Conservation (phyloP, 1,284 basidiomycete genomes). For the Coriolopsis trogii region DNA sequence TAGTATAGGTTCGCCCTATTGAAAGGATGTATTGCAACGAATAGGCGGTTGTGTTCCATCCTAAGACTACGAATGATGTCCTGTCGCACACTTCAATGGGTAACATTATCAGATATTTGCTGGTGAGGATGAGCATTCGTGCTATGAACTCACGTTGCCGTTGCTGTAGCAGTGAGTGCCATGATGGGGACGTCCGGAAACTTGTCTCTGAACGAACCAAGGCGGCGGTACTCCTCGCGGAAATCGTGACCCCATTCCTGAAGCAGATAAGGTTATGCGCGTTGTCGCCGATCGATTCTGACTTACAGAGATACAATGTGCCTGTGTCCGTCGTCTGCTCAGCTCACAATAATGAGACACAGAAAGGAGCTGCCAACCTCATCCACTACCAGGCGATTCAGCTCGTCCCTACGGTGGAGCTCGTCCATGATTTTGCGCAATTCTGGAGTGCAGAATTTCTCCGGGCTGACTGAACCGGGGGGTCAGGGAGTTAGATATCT, state of each 20-base stretch:
- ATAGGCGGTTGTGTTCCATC: constrained; percentile 59
- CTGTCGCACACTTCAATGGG: constrained; percentile 50
- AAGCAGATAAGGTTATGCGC: background rate
- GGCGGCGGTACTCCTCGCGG: constrained; percentile 69
- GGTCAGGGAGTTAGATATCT: background rate
- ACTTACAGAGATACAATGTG: constrained; percentile 83
- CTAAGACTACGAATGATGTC: constrained; percentile 72
- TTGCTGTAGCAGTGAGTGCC: constrained; percentile 82
- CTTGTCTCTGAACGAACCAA: constrained; percentile 70
- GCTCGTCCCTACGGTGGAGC: constrained; percentile 54
- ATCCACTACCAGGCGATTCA: constrained; percentile 79
- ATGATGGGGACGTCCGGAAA: constrained; percentile 82
- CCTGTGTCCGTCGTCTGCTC: constrained; percentile 42
- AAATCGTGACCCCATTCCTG: constrained; percentile 89
- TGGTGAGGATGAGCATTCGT: background rate
- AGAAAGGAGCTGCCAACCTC: constrained; percentile 62
- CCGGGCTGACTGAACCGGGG: constrained; percentile 68
- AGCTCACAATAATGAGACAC: background rate
- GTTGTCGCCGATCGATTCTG: background rate
- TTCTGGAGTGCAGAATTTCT: constrained; percentile 62
- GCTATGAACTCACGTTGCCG: constrained; percentile 47
- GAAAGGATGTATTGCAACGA: constrained; percentile 74
- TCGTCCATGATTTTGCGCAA: constrained; percentile 54
- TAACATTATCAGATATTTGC: constrained; percentile 1
- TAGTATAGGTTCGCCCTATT: constrained; percentile 84